Percentiles rank a stretch among this genome's conserved stretches.
These are phyloP conservation scores for Phytophthora foliorum DNA, from an alignment of 352 stramenopile species.

Conservation along the genomic window DNA sequence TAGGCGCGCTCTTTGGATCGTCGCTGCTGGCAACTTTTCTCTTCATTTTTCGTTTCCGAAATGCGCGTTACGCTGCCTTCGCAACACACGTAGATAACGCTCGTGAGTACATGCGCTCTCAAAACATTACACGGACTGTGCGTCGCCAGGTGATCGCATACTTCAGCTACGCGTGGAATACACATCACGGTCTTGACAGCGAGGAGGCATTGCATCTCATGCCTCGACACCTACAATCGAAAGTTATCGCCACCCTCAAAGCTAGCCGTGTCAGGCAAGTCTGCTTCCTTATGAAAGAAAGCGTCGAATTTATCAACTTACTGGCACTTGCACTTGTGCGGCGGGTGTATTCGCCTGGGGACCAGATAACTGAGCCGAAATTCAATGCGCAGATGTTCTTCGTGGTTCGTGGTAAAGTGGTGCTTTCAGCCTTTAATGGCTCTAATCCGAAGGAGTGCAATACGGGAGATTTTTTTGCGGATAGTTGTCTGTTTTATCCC, in stretches of 20 bases:
- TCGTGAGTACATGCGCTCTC: conserved; percentile 77
- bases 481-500: conserved; percentile 62
- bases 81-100: conserved; percentile 76
- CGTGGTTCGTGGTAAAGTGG: conserved; percentile 68
- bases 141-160: conserved; percentile 67
- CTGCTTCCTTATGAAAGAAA: conserved; percentile 81
- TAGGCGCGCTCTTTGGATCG: conserved; percentile 64
- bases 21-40: conserved; percentile 75
- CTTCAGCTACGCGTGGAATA: conserved; percentile 75
- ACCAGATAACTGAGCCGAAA: conserved; percentile 79
- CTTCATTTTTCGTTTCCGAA: conserved; percentile 81
- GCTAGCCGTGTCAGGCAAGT: conserved; percentile 75
- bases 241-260: conserved; percentile 73
- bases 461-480: conserved; percentile 77
- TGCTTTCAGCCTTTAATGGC: conserved; percentile 63
- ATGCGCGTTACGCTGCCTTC: conserved; percentile 62
- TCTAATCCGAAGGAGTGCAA: conserved; percentile 65
- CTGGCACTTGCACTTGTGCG: conserved; percentile 63
- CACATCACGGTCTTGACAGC: conserved; percentile 72
- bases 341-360: conserved; percentile 66
- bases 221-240: conserved; percentile 70
- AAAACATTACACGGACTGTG: conserved; percentile 62
- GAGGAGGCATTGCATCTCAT: conserved; percentile 68
- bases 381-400: conserved; percentile 87
- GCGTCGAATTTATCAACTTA: conserved; percentile 77